Conservation (phyloP, 441 rosid genomes). For the Pelargonium citronellum region DNA sequence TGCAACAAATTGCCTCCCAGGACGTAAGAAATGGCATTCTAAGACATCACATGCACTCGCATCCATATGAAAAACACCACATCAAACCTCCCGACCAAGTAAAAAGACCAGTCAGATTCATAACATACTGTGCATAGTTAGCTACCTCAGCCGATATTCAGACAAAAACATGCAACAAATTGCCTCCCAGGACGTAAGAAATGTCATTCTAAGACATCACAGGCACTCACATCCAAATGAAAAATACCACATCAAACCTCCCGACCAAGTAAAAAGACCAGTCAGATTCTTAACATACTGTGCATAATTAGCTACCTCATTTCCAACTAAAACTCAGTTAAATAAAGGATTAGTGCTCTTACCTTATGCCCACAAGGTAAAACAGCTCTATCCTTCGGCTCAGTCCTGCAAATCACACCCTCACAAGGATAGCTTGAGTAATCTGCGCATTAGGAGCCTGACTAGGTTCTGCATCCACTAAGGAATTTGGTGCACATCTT, state of each 20-base stretch:
- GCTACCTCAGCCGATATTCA: too few relatives aligned
- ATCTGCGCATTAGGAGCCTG: conserved; percentile 61
- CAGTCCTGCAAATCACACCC: conserved; percentile 81
- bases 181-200: not conserved
- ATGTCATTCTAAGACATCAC: not conserved
- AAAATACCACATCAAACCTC: not conserved
- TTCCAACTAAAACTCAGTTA: not conserved
- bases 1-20: not conserved
- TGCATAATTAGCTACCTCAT: too few relatives aligned
- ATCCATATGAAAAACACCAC: not conserved
- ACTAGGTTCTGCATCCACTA: conserved; percentile 26
- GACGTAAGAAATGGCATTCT: not conserved
- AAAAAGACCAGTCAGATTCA: too few relatives aligned
- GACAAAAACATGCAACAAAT: too few relatives aligned
- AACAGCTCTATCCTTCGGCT: conserved; percentile 75
- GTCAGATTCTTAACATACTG: too few relatives aligned
- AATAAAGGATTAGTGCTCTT: conserved; percentile 22
- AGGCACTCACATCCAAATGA: not conserved
- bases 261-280: too few relatives aligned
- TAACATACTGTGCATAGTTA: too few relatives aligned
- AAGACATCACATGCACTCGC: not conserved
- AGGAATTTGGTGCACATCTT: conserved; percentile 54
- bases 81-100: too few relatives aligned
- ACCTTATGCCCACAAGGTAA: conserved; percentile 94
- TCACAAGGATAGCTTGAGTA: conserved; percentile 71